Evolutionary conservation across 371 early-diverging fungal genomes (phyloP).

Genomic region (Capillidium heterosporum): DNA sequence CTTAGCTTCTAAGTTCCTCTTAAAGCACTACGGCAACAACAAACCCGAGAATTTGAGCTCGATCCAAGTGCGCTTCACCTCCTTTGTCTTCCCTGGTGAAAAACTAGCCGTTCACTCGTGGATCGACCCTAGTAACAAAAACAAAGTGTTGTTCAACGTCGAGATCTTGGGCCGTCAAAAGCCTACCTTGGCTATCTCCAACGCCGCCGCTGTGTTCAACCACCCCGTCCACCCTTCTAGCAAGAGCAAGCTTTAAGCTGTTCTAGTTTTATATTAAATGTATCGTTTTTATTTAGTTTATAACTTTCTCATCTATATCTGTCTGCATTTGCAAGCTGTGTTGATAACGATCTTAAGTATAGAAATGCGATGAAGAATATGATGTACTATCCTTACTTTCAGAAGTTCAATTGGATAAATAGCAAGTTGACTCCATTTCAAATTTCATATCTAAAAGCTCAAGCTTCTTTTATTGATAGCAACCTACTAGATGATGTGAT

Average conservation of each 20-base stretch:
- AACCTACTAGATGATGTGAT: too few relatives aligned
- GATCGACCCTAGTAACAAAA: constrained; percentile 45
- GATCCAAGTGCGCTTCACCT: constrained; percentile 80
- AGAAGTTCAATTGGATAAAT: too few relatives aligned
- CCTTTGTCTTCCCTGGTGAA: constrained; percentile 93
- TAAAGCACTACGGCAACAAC: constrained; percentile 46
- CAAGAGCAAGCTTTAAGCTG: background rate
- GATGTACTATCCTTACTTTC: too few relatives aligned
- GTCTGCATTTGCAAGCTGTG: too few relatives aligned
- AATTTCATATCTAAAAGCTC: too few relatives aligned
- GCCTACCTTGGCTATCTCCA: constrained; percentile 61
- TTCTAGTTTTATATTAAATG: too few relatives aligned
- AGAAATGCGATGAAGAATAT: too few relatives aligned
- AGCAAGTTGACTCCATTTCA: too few relatives aligned
- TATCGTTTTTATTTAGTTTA: too few relatives aligned
- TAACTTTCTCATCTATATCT: too few relatives aligned
- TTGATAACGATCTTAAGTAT: too few relatives aligned
- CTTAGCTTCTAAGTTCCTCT: constrained; percentile 73
- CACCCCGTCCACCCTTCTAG: background rate
- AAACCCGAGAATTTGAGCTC: constrained; percentile 52
- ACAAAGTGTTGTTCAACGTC: constrained; percentile 75
- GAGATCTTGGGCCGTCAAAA: constrained; percentile 64
- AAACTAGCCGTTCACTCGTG: constrained; percentile 91
- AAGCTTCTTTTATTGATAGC: too few relatives aligned
- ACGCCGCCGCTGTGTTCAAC: constrained; percentile 63